A percentile compares a stretch with the other conserved stretches of the same genome.
These are phyloP conservation scores for Gossypium longicalyx DNA, from an alignment of 345 rosid species.

Conservation along the genomic window DNA sequence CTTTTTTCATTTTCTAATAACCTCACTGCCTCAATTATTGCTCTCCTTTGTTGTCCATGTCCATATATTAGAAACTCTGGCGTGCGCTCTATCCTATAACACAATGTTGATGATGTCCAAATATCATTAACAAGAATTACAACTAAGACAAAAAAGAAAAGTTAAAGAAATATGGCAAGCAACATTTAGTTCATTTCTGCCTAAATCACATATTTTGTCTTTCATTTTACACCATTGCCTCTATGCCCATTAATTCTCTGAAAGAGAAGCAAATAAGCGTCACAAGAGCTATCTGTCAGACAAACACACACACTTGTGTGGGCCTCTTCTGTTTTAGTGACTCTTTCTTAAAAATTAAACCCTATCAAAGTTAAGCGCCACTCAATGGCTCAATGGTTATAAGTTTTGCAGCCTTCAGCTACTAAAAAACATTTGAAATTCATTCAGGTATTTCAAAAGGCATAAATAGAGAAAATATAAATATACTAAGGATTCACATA, in stretches of 20 bases:
- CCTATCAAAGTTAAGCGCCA: not conserved
- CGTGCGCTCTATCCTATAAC: conserved; percentile 71
- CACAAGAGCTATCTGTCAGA: not conserved
- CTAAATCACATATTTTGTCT: not conserved
- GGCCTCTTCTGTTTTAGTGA: not conserved
- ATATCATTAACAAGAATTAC: conserved; percentile 12
- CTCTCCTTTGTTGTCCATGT: conserved; percentile 91
- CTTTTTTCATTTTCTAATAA: conserved; percentile 57
- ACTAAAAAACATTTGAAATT: conserved; percentile 6
- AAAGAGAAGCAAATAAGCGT: not conserved
- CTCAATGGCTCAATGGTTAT: too few relatives aligned
- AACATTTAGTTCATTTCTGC: not conserved
- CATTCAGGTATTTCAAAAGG: not conserved
- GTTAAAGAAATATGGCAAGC: not conserved
- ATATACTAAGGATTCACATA: not conserved
- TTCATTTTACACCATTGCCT: not conserved
- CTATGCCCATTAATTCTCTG: not conserved
- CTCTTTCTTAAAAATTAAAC: not conserved
- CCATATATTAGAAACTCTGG: conserved; percentile 83
- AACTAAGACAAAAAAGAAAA: conserved; percentile 12
- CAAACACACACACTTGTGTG: not conserved
- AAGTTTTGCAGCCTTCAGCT: not conserved
- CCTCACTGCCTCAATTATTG: conserved; percentile 86
- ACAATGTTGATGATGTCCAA: conserved; percentile 7
- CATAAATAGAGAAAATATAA: not conserved